phyloP scores from a whole-genome alignment of 208 protist genomes.

The Trypanosoma congolense region DNA sequence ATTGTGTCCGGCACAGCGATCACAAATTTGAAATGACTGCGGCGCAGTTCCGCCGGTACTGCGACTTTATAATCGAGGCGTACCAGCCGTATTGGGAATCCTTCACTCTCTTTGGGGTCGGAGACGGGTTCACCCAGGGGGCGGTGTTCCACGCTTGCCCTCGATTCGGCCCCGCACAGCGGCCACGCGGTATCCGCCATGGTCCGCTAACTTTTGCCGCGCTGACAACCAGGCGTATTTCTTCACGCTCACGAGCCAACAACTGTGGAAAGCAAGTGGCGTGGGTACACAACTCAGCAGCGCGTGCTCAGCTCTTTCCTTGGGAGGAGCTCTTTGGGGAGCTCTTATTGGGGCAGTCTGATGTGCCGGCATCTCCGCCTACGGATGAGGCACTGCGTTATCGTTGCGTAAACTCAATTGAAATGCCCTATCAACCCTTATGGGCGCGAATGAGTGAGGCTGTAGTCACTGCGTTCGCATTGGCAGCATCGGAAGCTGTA shows the following conservation, averaged over 20 bases:
- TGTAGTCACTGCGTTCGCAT: constrained; percentile 4
- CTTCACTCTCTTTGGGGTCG: constrained; percentile 31
- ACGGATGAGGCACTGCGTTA: neutral
- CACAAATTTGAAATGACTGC: constrained; percentile 63
- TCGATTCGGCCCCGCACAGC: no score
- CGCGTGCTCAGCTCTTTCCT: constrained; percentile 7
- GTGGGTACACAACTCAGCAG: neutral
- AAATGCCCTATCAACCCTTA: constrained; percentile 9
- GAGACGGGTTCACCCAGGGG: constrained; percentile 43
- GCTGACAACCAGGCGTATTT: neutral
- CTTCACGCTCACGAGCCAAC: neutral
- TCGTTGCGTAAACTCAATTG: neutral
- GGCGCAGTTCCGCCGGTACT: constrained; percentile 37
- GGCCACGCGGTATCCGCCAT: no score
- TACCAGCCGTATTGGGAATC: constrained; percentile 28
- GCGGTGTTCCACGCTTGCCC: constrained; percentile 30
- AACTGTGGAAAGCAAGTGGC: neutral
- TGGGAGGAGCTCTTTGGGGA: constrained; percentile 17
- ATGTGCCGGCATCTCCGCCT: neutral
- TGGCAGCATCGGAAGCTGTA: neutral
- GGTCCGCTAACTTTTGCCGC: no score
- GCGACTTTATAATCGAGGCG: constrained; percentile 32
- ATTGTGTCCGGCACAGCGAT: constrained; percentile 25
- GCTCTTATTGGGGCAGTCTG: neutral
- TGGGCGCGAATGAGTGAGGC: constrained; percentile 13